Evolutionary conservation across 805 yeast species (phyloP), one percentile per base, ranked within the genome.

Genomic region (Blastobotrys mokoenaii): DNA sequence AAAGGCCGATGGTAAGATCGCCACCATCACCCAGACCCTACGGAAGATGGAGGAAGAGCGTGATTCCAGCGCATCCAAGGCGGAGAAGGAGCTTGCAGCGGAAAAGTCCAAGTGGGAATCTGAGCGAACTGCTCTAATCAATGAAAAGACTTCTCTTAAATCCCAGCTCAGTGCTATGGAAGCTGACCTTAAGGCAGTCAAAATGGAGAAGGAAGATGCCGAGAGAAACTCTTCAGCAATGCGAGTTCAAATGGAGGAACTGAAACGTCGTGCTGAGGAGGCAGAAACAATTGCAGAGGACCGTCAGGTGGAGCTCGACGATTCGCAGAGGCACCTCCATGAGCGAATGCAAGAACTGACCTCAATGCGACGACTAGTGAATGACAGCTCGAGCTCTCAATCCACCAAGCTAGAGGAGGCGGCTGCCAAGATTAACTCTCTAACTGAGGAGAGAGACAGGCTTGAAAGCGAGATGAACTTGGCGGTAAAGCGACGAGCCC

Each of bases 281-380:
- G 67, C 79, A 1, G 88, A 84, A 46, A 74, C 78, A 1, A 60
- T 89, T 25, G 88, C 84, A 53, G 95, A 87, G 46, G 96, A 89
- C 1, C 60, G 89, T 25, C 88, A 85, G 53, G 95, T 86, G 46
- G 96, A 89, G 57, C 65, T 90, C n/a, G 68, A 74, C 9, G 97
- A 89, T 47, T 69, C 84, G 3, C 74, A 86, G 45, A 73, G 76
- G 29, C 69, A 80, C 62, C 63, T 89, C 2, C 93, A 82, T 57
- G 96, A 88, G 56, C 75, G 95, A 49, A 78, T 84, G 0, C 70
- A 89, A 42, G 97, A 90, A 63, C 72, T 86, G 0, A 69, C 80
- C 1, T 79, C 86, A 0, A 76, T 88, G 63, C 72, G 94, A 53
- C 69, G 84, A 47, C 61, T 86, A 33, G 58, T 89, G 25, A 62